phyloP scores from a whole-genome alignment of 2,329 filamentous ascomycete species.

The Talaromyces sp. region DNA sequence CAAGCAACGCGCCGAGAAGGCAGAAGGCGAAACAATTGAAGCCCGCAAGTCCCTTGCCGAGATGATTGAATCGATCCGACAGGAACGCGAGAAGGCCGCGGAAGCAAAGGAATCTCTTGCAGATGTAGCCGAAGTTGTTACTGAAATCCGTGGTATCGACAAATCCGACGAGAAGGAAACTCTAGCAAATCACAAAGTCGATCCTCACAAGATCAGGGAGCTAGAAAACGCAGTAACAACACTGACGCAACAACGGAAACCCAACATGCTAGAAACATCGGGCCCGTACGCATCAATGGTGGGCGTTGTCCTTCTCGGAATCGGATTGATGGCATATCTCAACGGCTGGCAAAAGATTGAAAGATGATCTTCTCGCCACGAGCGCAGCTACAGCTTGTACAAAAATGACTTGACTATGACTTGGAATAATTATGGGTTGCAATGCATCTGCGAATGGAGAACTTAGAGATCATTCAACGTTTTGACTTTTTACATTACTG shows the following conservation, averaged over 20 bases:
- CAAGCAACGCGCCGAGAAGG: slow-evolving; percentile 72
- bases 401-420: slow-evolving; percentile 12
- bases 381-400: slow-evolving; percentile 4
- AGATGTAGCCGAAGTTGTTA: background rate
- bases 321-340: slow-evolving; percentile 82
- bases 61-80: slow-evolving; percentile 80
- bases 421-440: slow-evolving; percentile 14
- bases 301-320: slow-evolving; percentile 75
- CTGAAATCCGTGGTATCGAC: background rate
- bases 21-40: slow-evolving; percentile 72
- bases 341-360: slow-evolving; percentile 72
- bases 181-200: background rate
- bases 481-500: background rate
- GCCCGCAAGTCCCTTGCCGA: slow-evolving; percentile 75
- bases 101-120: slow-evolving; percentile 29
- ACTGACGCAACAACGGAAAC: slow-evolving; percentile 40
- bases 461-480: slow-evolving; percentile 13
- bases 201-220: slow-evolving; percentile 48
- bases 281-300: slow-evolving; percentile 79
- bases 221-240: slow-evolving; percentile 44
- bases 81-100: slow-evolving; percentile 55
- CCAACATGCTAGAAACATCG: slow-evolving; percentile 51
- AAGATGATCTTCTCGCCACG: slow-evolving; percentile 33
- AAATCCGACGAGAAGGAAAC: slow-evolving; percentile 5
- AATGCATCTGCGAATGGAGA: slow-evolving; percentile 14